These are phyloP conservation scores for Malus hybrid DNA, from an alignment of 331 rosid genomes.

Conservation along the genomic window DNA sequence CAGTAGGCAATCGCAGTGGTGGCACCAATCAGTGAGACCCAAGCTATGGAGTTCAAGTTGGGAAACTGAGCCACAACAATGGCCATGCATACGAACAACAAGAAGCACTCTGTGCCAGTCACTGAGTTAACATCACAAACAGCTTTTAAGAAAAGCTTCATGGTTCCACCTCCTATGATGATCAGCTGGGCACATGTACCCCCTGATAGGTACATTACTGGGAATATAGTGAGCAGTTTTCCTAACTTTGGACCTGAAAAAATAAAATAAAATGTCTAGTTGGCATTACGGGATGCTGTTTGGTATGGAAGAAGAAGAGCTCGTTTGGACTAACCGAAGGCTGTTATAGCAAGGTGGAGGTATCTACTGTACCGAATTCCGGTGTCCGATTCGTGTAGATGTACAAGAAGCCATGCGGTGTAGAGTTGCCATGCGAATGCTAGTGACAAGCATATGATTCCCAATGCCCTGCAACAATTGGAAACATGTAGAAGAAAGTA, in stretches of 20 bases:
- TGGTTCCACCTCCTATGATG: constrained; percentile 52
- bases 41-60: constrained; percentile 47
- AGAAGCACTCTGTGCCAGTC: constrained; percentile 40
- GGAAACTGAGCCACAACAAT: constrained; percentile 55
- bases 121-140: constrained; percentile 21
- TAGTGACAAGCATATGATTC: constrained; percentile 32
- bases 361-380: constrained; percentile 57
- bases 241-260: constrained; percentile 46
- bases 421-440: constrained; percentile 68
- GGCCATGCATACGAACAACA: constrained; percentile 45
- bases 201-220: constrained; percentile 72
- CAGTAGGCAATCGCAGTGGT: constrained; percentile 27
- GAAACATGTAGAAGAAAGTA: background rate
- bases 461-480: constrained; percentile 35
- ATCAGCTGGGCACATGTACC: constrained; percentile 52
- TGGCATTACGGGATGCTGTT: background rate
- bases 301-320: background rate
- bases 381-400: constrained; percentile 52
- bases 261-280: background rate
- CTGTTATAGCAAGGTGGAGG: constrained; percentile 47
- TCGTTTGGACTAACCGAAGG: constrained; percentile 40
- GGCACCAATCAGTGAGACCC: constrained; percentile 46
- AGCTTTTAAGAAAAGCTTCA: constrained; percentile 27
- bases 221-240: constrained; percentile 48
- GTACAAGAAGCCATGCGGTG: constrained; percentile 48